Evolutionary conservation across 495 filamentous ascomycete species (phyloP).

Genomic region (Bryoglossum gracile): DNA sequence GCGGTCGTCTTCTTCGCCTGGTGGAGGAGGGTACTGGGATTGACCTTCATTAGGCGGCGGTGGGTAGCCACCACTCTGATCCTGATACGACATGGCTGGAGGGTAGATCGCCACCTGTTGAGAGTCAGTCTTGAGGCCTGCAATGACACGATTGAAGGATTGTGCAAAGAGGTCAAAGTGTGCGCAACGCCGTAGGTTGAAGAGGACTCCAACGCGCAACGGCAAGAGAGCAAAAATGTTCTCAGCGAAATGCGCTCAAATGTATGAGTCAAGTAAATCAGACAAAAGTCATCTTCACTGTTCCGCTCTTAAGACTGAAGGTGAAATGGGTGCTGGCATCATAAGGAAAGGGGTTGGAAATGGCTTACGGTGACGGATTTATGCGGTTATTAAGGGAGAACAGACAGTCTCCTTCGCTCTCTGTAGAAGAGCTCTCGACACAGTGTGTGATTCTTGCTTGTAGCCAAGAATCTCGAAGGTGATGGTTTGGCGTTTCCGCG

Average conservation of each 20-base stretch:
- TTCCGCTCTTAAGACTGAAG: not conserved
- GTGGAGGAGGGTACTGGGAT: conserved; percentile 41
- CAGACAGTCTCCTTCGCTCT: not conserved
- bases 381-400: not conserved
- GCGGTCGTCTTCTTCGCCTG: conserved; percentile 39
- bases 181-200: too few relatives aligned
- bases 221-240: not conserved
- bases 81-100: conserved; percentile 24
- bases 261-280: too few relatives aligned
- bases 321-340: not conserved
- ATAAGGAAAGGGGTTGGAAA: not conserved
- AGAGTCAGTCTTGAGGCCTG: not conserved
- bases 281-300: too few relatives aligned
- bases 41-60: conserved; percentile 21
- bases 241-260: not conserved
- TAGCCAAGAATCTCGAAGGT: not conserved
- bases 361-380: conserved; percentile 15
- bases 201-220: too few relatives aligned
- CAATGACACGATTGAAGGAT: not conserved
- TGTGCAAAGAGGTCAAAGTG: not conserved
- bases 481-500: not conserved
- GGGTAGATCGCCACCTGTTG: conserved; percentile 22
- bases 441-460: not conserved
- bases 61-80: conserved; percentile 26
- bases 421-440: not conserved